A percentile compares a stretch with the other conserved stretches of the same genome.
Conservation (phyloP, 2,329 filamentous ascomycete genomes). For the Fusarium algeriense region DNA sequence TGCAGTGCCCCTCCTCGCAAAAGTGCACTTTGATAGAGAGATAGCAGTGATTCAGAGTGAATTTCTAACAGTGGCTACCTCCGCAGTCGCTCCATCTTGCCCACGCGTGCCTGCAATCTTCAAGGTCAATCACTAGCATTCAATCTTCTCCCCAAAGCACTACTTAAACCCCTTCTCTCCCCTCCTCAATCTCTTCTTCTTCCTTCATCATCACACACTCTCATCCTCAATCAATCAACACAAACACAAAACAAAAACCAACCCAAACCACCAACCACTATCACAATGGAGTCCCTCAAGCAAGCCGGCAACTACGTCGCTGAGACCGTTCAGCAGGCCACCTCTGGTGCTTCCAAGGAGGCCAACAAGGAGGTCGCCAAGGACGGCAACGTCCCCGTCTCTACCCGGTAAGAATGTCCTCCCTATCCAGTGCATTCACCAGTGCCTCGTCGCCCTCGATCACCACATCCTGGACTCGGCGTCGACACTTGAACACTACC, state of each 20-base stretch:
- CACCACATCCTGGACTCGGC: background rate
- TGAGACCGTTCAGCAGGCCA: constrained; percentile 71
- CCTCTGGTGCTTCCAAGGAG: constrained; percentile 73
- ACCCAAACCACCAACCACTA: constrained; percentile 35
- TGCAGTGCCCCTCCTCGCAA: constrained; percentile 3
- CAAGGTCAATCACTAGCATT: constrained; percentile 13
- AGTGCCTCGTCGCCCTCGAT: background rate
- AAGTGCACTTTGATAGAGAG: constrained; percentile 19
- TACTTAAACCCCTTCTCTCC: constrained; percentile 43
- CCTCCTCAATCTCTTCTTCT: background rate
- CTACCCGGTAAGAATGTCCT: constrained; percentile 63
- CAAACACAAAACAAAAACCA: constrained; percentile 21
- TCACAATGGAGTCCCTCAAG: constrained; percentile 66
- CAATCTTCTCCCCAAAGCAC: constrained; percentile 5
- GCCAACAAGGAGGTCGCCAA: constrained; percentile 77
- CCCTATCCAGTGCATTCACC: background rate
- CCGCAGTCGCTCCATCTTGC: background rate
- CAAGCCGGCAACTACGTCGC: constrained; percentile 77
- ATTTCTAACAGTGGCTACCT: constrained; percentile 21
- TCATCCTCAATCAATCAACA: constrained; percentile 22
- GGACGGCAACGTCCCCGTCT: constrained; percentile 64
- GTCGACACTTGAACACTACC: background rate
- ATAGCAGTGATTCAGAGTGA: background rate
- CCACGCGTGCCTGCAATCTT: constrained; percentile 18
- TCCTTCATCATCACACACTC: constrained; percentile 27